phyloP scores from a whole-genome alignment of 1,284 basidiomycete species.

The Marasmius tenuissimus region DNA sequence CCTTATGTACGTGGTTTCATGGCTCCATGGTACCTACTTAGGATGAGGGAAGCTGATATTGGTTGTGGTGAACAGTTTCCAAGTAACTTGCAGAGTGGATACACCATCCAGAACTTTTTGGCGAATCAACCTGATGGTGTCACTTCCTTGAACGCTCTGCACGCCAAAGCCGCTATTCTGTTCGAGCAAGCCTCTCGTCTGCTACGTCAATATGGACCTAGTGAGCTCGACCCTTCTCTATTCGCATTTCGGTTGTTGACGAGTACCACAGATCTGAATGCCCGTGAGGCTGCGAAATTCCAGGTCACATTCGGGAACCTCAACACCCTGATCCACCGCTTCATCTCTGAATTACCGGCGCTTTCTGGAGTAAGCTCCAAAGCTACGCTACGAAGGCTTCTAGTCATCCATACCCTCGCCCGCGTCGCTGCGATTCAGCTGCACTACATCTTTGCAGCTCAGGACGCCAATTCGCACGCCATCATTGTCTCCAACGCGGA shows the following conservation, averaged over 20 bases:
- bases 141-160: conserved; percentile 18
- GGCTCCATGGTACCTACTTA: not conserved
- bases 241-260: not conserved
- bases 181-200: conserved; percentile 21
- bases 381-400: conserved; percentile 1
- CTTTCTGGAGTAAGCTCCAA: not conserved
- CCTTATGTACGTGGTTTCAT: conserved; percentile 6
- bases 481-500: conserved; percentile 12
- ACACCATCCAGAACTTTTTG: conserved; percentile 23
- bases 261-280: conserved; percentile 12
- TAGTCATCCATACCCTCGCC: conserved; percentile 15
- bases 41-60: not conserved
- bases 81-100: conserved; percentile 1
- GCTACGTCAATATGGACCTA: conserved; percentile 13
- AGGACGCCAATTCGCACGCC: conserved; percentile 6
- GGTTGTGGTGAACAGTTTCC: not conserved
- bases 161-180: conserved; percentile 25
- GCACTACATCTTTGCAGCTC: conserved; percentile 15
- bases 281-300: conserved; percentile 10
- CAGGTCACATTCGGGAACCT: conserved; percentile 12
- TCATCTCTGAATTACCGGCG: conserved; percentile 8
- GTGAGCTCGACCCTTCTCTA: conserved; percentile 9
- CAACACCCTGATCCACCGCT: conserved; percentile 13
- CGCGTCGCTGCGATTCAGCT: conserved; percentile 18
- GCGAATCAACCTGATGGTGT: conserved; percentile 14